Conservation (phyloP, 805 yeast genomes). For the Nakazawaea ishiwadae region DNA sequence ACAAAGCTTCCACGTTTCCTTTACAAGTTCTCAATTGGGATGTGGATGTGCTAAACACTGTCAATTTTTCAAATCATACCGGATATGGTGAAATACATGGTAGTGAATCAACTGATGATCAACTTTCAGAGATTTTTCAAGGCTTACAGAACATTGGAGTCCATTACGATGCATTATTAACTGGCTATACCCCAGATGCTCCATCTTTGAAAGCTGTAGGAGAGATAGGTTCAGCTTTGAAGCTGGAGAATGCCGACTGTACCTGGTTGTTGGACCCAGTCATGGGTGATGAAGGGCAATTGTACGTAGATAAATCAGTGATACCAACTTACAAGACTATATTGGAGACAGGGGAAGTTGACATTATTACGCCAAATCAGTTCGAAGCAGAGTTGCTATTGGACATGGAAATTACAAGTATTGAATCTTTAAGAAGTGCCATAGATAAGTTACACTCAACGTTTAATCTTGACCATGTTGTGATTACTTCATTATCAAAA, state of each 20-base stretch:
- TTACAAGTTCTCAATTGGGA: constrained; percentile 65
- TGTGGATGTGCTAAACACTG: constrained; percentile 61
- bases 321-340: constrained; percentile 55
- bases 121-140: constrained; percentile 31
- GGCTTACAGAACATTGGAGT: constrained; percentile 32
- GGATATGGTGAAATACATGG: constrained; percentile 62
- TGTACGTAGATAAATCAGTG: constrained; percentile 56
- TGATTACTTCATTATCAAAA: constrained; percentile 51
- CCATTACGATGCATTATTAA: constrained; percentile 49
- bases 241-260: constrained; percentile 26
- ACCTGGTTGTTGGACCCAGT: constrained; percentile 72
- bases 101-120: constrained; percentile 32
- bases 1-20: constrained; percentile 62
- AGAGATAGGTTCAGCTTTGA: constrained; percentile 30
- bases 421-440: constrained; percentile 39
- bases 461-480: constrained; percentile 54
- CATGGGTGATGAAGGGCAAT: constrained; percentile 72
- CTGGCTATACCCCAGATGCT: constrained; percentile 67
- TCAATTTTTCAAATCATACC: constrained; percentile 66
- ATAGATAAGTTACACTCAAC: constrained; percentile 41
- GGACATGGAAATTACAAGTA: constrained; percentile 39
- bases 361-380: constrained; percentile 85
- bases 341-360: constrained; percentile 44
- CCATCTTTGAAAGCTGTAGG: constrained; percentile 42
- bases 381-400: constrained; percentile 78